A percentile compares a stretch with the other conserved stretches of the same genome.
phyloP scores from a whole-genome alignment of 139 green algal species.

The Picochlorum sp. region DNA sequence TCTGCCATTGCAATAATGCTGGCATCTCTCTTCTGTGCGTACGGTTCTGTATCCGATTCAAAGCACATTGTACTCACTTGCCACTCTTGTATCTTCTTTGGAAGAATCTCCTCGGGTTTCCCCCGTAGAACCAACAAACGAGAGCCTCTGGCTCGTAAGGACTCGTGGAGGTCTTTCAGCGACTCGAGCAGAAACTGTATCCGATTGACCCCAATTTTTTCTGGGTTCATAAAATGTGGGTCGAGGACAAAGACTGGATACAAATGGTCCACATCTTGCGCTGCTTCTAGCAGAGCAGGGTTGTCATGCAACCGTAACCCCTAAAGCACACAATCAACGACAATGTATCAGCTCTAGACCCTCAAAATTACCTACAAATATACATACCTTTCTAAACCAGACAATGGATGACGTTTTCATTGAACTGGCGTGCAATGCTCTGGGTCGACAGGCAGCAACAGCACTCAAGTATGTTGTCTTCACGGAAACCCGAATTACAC shows the following conservation, averaged over 20 bases:
- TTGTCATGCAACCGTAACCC: conserved; percentile 86
- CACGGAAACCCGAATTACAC: too few relatives aligned
- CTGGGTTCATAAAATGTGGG: conserved; percentile 52
- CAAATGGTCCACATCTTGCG: conserved; percentile 33
- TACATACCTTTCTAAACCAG: conserved; percentile 2
- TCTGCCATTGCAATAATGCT: conserved; percentile 30
- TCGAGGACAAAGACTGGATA: conserved; percentile 84
- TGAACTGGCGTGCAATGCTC: too few relatives aligned
- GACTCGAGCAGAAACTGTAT: conserved; percentile 80
- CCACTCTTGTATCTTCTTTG: conserved; percentile 50
- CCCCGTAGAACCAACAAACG: conserved; percentile 66
- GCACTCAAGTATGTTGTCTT: too few relatives aligned
- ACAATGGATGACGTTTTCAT: neutral
- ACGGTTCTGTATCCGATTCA: conserved; percentile 85
- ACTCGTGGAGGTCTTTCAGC: conserved; percentile 62
- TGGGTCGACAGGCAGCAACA: too few relatives aligned
- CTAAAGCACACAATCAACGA: conserved; percentile 22
- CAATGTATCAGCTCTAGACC: too few relatives aligned
- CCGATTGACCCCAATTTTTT: conserved; percentile 65
- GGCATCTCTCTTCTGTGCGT: conserved; percentile 52
- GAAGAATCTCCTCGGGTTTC: conserved; percentile 63
- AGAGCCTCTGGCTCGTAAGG: conserved; percentile 43
- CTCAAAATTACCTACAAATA: too few relatives aligned
- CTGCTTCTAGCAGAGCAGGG: conserved; percentile 67
- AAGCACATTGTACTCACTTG: conserved; percentile 57